Evolutionary conservation across 306 rosid genomes (phyloP).

Genomic region (Glycine tomentella): DNA sequence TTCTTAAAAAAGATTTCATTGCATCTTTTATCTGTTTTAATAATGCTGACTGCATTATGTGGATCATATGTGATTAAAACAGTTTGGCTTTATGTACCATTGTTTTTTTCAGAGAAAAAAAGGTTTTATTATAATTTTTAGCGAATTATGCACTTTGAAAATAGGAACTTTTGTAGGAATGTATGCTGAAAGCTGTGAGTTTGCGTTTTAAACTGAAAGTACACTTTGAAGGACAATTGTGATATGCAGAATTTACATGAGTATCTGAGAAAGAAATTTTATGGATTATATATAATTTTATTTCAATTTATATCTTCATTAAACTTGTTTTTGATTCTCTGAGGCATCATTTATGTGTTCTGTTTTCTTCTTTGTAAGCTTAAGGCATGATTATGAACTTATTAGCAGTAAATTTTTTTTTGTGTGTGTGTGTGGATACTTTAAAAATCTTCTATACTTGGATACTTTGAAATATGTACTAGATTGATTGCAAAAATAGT

Average conservation of each 20-base stretch:
- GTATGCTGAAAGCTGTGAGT: neutral
- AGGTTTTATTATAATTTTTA: neutral
- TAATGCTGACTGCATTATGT: no score
- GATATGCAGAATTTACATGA: neutral
- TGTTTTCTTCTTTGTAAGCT: neutral
- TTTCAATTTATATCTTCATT: neutral
- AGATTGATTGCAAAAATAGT: no score
- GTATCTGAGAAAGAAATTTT: neutral
- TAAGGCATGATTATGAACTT: no score
- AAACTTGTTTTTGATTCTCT: neutral
- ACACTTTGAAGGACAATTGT: neutral
- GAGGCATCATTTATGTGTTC: neutral
- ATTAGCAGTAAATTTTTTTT: no score
- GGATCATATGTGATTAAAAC: no score
- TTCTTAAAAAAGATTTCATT: no score
- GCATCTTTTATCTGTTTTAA: no score
- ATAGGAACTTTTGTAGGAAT: neutral
- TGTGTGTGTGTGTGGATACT: no score
- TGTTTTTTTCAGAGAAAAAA: neutral
- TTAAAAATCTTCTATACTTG: no score
- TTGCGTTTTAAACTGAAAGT: neutral
- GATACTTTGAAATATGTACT: no score
- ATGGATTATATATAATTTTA: neutral
- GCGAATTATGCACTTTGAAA: neutral
- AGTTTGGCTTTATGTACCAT: no score